phyloP scores from a whole-genome alignment of 495 filamentous ascomycete genomes.

The Elasticomyces elasticus region DNA sequence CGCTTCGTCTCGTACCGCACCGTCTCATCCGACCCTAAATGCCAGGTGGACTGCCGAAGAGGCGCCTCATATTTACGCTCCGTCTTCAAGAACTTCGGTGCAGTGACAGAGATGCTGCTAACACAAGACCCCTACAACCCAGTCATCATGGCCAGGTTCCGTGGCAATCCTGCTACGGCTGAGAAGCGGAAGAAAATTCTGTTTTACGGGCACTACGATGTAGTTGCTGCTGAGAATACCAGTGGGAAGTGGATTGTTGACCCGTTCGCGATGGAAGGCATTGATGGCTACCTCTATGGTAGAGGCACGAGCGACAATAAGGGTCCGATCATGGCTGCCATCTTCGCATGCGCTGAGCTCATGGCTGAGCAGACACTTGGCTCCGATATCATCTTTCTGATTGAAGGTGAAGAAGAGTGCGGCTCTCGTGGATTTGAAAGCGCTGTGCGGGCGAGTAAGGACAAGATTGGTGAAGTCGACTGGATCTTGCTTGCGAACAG shows the following conservation, averaged over 20 bases:
- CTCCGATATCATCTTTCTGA: slow-evolving; percentile 82
- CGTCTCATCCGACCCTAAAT: slow-evolving; percentile 72
- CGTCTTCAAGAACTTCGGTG: slow-evolving; percentile 83
- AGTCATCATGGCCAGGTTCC: slow-evolving; percentile 80
- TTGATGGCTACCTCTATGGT: slow-evolving; percentile 92
- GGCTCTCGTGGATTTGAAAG: slow-evolving; percentile 82
- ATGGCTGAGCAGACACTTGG: slow-evolving; percentile 64
- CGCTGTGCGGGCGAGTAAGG: slow-evolving; percentile 64
- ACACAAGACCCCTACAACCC: slow-evolving; percentile 66
- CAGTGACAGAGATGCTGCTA: slow-evolving; percentile 72
- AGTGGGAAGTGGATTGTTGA: slow-evolving; percentile 71
- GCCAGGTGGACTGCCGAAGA: slow-evolving; percentile 79
- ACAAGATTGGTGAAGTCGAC: slow-evolving; percentile 79
- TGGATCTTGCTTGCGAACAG: slow-evolving; percentile 93
- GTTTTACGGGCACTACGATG: slow-evolving; percentile 97
- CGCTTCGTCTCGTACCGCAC: slow-evolving; percentile 87
- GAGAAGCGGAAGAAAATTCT: slow-evolving; percentile 68
- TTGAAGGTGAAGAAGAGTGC: slow-evolving; percentile 95
- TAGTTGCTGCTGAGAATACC: slow-evolving; percentile 83
- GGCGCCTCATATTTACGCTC: slow-evolving; percentile 83
- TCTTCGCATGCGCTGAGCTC: slow-evolving; percentile 86
- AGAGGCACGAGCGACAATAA: slow-evolving; percentile 96
- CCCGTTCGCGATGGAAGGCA: slow-evolving; percentile 74
- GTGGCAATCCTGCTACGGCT: slow-evolving; percentile 49
- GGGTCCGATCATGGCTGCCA: slow-evolving; percentile 81